Percentiles rank a stretch among this genome's conserved stretches.
Evolutionary conservation across 116 monocot species (phyloP).

Genomic region (Papilionanthe hybrid): DNA sequence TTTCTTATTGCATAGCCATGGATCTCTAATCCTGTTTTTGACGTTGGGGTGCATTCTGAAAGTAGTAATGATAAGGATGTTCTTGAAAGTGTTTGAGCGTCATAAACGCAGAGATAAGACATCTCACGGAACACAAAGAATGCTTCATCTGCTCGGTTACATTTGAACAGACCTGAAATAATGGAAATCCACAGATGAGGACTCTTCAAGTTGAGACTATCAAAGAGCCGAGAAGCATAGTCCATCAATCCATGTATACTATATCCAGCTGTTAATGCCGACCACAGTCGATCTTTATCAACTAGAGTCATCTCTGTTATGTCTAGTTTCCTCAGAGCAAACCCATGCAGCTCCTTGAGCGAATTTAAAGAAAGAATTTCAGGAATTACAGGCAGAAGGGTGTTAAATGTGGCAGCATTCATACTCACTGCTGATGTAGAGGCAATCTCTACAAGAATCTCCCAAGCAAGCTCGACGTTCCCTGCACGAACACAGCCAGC

Average conservation of each 20-base stretch:
- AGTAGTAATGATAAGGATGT: constrained; percentile 50
- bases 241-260: constrained; percentile 30
- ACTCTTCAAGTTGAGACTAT: constrained; percentile 20
- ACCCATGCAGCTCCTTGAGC: constrained; percentile 55
- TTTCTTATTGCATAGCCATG: constrained; percentile 64
- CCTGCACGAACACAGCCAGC: constrained; percentile 48
- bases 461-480: constrained; percentile 30
- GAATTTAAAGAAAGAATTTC: constrained; percentile 7
- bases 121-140: constrained; percentile 46
- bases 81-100: constrained; percentile 32
- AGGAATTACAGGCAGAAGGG: constrained; percentile 43
- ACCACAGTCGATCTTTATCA: constrained; percentile 44
- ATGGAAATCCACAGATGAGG: constrained; percentile 42
- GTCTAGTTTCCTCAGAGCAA: constrained; percentile 30
- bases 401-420: constrained; percentile 55
- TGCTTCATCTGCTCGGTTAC: constrained; percentile 23
- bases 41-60: constrained; percentile 22
- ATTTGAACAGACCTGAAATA: constrained; percentile 47
- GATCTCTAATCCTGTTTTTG: constrained; percentile 59
- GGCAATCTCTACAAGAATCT: constrained; percentile 37
- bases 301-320: constrained; percentile 15
- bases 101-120: constrained; percentile 21
- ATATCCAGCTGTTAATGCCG: constrained; percentile 50
- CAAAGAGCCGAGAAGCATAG: constrained; percentile 46
- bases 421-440: constrained; percentile 13